Evolutionary conservation across 345 rosid genomes (phyloP).

Genomic region (thale cress (Arabidopsis thaliana)): TAIR10.1 NC_003070.9:20433501-20434000

Average conservation of each 20-base stretch:
- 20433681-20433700: neutral
- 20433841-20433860: constrained; percentile 10
- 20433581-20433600: too few relatives aligned
- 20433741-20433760: neutral
- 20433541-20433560: too few relatives aligned
- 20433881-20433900: constrained; percentile 34
- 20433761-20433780: neutral
- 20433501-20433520: too few relatives aligned
- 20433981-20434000: constrained; percentile 33
- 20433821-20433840: neutral
- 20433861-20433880: constrained; percentile 26
- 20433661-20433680: neutral
- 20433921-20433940: constrained; percentile 21
- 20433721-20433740: neutral
- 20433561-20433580: too few relatives aligned
- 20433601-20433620: too few relatives aligned
- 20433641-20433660: too few relatives aligned
- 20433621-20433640: too few relatives aligned
- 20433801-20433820: neutral
- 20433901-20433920: constrained; percentile 12
- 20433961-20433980: constrained; percentile 28
- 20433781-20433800: neutral
- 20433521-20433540: too few relatives aligned
- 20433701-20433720: constrained; percentile 15
- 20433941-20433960: constrained; percentile 33